A percentile compares a stretch with the other conserved stretches of the same genome.
phyloP scores from a whole-genome alignment of 176 grass and related monocot genomes.

The Phoenix dactylifera region DNA sequence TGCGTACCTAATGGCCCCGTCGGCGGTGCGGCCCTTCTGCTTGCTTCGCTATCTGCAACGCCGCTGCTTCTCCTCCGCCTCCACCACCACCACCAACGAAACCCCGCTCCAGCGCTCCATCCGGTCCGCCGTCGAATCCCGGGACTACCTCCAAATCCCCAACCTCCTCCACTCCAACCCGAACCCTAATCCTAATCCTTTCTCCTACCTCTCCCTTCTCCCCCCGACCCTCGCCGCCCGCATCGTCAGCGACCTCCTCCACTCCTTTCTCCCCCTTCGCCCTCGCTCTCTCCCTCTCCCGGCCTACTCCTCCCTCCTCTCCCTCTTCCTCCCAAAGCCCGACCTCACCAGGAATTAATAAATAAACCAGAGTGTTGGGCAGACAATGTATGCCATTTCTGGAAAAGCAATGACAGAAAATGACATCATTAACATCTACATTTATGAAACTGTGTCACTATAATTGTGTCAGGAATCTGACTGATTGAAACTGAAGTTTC shows the following conservation, averaged over 20 bases:
- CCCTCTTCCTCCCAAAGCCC: conserved; percentile 2
- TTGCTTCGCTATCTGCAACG: neutral
- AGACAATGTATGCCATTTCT: conserved; percentile 79
- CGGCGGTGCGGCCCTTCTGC: too few relatives aligned
- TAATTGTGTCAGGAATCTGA: too few relatives aligned
- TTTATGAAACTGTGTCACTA: too few relatives aligned
- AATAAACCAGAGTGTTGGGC: conserved; percentile 70
- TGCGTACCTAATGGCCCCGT: too few relatives aligned
- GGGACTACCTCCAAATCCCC: conserved; percentile 1
- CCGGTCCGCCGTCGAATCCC: neutral
- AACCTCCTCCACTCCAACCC: neutral
- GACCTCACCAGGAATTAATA: conserved; percentile 73
- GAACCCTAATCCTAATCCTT: conserved; percentile 1
- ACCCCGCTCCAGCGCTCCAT: neutral
- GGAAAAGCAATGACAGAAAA: conserved; percentile 45
- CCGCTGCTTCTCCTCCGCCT: neutral
- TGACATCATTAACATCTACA: neutral
- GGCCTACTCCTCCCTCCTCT: conserved; percentile 7
- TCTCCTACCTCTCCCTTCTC: conserved; percentile 9
- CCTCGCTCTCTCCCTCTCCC: conserved; percentile 3
- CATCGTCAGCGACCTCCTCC: conserved; percentile 10
- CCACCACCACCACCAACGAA: neutral
- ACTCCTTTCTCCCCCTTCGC: conserved; percentile 1
- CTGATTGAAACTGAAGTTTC: too few relatives aligned
- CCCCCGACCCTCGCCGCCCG: conserved; percentile 13